These are phyloP conservation scores for Nicotiana knightiana DNA, from an alignment of 257 asterid species.

Conservation along the genomic window DNA sequence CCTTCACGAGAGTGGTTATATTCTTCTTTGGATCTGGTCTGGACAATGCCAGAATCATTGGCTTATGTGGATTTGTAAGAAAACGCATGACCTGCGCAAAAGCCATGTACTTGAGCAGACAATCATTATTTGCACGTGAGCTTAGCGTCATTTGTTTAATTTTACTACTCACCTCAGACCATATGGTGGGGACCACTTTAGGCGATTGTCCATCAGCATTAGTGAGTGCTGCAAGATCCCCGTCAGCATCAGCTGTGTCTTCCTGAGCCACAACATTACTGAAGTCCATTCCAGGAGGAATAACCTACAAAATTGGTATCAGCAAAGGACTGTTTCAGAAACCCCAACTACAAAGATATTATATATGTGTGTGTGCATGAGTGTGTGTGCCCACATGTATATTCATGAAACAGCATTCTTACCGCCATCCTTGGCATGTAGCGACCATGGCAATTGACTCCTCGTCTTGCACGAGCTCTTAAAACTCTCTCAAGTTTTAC, in stretches of 20 bases:
- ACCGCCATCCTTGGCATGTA: conserved; percentile 94
- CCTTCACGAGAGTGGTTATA: conserved; percentile 64
- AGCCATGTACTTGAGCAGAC: not conserved
- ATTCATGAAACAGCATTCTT: conserved; percentile 11
- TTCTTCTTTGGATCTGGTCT: conserved; percentile 88
- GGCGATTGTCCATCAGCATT: conserved; percentile 62
- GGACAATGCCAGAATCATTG: conserved; percentile 79
- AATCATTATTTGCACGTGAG: not conserved
- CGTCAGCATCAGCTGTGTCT: conserved; percentile 51
- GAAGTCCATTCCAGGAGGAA: conserved; percentile 92
- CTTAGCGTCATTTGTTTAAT: not conserved
- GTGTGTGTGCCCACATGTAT: not conserved
- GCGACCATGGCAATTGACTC: conserved; percentile 75
- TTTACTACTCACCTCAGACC: conserved; percentile 59
- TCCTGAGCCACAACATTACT: conserved; percentile 66
- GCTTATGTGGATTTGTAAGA: conserved; percentile 81
- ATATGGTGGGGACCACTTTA: conserved; percentile 58
- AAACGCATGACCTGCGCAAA: conserved; percentile 66
- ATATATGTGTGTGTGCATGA: not conserved
- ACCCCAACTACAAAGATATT: not conserved
- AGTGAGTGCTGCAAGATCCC: conserved; percentile 48
- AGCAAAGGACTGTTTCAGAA: not conserved
- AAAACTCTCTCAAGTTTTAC: conserved; percentile 70
- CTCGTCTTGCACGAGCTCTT: conserved; percentile 73
- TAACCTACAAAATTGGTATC: conserved; percentile 36